These are phyloP conservation scores for Elongisporangium undulatum DNA, from an alignment of 352 stramenopile species.

Conservation along the genomic window DNA sequence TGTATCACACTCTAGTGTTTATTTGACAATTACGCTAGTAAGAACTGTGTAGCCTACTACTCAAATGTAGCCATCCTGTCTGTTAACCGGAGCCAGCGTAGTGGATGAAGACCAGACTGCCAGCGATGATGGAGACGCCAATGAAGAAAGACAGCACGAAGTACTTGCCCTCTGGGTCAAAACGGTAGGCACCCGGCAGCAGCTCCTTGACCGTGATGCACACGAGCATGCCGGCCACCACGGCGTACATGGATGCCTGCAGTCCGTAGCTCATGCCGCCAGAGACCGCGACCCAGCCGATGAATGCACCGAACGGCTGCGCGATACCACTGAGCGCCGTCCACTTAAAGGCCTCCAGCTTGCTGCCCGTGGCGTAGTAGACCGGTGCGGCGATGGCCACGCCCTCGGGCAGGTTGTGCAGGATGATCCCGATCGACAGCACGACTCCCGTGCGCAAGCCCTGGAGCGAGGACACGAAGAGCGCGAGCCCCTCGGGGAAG, in stretches of 20 bases:
- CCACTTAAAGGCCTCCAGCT: conserved; percentile 90
- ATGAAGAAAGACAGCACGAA: conserved; percentile 78
- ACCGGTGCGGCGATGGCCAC: conserved; percentile 93
- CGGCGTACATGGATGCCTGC: conserved; percentile 83
- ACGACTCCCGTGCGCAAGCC: conserved; percentile 84
- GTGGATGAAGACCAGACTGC: conserved; percentile 79
- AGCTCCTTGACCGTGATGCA: conserved; percentile 90
- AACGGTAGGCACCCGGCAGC: conserved; percentile 83
- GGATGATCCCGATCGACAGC: conserved; percentile 91
- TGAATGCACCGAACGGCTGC: conserved; percentile 84
- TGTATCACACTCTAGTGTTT: not conserved
- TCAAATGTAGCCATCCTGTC: not conserved
- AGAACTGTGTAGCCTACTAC: not conserved
- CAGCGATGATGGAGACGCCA: conserved; percentile 80
- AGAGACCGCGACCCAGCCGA: conserved; percentile 76
- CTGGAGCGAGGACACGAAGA: conserved; percentile 91
- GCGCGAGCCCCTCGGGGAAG: conserved; percentile 94
- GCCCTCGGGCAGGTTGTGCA: conserved; percentile 97
- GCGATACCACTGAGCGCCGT: conserved; percentile 84
- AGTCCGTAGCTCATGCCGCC: conserved; percentile 52
- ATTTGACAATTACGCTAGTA: not conserved
- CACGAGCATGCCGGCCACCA: conserved; percentile 94
- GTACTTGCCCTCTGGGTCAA: conserved; percentile 77
- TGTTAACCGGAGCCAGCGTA: conserved; percentile 30
- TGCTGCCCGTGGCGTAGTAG: conserved; percentile 94